Conservation (phyloP, 139 green algal species). For the Pycnococcus provasolii region DNA sequence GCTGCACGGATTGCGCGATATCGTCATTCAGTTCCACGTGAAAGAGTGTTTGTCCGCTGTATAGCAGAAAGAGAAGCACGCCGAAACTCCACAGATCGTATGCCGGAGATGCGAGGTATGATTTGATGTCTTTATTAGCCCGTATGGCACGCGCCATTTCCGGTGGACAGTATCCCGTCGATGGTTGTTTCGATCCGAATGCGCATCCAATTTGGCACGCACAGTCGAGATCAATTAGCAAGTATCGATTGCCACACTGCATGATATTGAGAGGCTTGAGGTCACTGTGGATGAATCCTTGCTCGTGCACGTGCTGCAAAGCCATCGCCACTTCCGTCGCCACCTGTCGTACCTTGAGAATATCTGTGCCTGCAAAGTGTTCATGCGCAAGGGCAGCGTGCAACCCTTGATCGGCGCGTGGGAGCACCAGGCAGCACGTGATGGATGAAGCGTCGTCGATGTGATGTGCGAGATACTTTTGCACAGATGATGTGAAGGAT, state of each 20-base stretch:
- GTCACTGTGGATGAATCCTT: background rate
- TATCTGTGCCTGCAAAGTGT: too few relatives aligned
- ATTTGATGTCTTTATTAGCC: too few relatives aligned
- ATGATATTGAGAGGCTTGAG: conserved; percentile 1
- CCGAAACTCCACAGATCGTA: background rate
- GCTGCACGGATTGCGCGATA: background rate
- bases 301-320: background rate
- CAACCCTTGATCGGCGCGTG: too few relatives aligned
- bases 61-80: background rate
- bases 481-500: too few relatives aligned
- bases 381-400: too few relatives aligned
- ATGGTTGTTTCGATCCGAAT: background rate
- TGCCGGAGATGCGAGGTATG: background rate
- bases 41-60: background rate
- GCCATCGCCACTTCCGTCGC: background rate
- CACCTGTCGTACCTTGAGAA: too few relatives aligned
- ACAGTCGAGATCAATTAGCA: background rate
- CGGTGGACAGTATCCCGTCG: too few relatives aligned
- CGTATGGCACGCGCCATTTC: too few relatives aligned
- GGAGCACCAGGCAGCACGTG: too few relatives aligned
- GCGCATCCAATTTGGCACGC: background rate
- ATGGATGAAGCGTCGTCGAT: too few relatives aligned
- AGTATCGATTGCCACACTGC: too few relatives aligned
- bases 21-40: background rate
- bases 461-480: too few relatives aligned